These are phyloP conservation scores for Benincasa hispida DNA, from an alignment of 306 rosid genomes.

Conservation along the genomic window DNA sequence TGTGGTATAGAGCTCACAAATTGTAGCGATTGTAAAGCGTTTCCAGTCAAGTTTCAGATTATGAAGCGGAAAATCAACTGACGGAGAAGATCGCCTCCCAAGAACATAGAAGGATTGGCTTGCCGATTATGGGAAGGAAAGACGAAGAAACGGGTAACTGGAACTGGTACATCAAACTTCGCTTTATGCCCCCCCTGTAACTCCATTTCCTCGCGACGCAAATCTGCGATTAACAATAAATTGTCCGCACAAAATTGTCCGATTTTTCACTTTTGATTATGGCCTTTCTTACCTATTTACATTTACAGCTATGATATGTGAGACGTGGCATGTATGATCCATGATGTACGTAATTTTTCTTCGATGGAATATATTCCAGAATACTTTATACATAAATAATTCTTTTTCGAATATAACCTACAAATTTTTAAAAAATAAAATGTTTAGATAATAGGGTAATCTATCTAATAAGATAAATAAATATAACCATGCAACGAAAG, in stretches of 20 bases:
- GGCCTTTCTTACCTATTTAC: background rate
- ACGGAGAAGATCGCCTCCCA: background rate
- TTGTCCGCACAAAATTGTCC: background rate
- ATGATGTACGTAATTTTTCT: too few species aligned
- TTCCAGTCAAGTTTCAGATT: background rate
- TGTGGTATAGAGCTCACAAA: background rate
- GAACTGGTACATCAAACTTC: background rate
- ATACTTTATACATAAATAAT: too few species aligned
- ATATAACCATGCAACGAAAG: too few species aligned
- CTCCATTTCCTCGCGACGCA: background rate
- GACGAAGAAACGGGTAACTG: background rate
- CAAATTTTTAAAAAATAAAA: too few species aligned
- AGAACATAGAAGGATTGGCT: background rate
- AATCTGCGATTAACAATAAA: background rate
- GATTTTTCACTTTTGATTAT: background rate
- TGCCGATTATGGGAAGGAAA: background rate
- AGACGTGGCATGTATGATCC: background rate
- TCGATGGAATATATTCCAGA: too few species aligned
- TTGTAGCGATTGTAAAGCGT: background rate
- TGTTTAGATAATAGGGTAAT: too few species aligned
- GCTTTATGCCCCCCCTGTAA: background rate
- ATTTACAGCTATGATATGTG: background rate
- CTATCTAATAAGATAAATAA: too few species aligned
- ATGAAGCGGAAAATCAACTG: background rate
- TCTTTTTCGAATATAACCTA: too few species aligned